These are phyloP conservation scores for Penicillium samsonianum DNA, from an alignment of 495 filamentous ascomycete genomes.

Conservation along the genomic window DNA sequence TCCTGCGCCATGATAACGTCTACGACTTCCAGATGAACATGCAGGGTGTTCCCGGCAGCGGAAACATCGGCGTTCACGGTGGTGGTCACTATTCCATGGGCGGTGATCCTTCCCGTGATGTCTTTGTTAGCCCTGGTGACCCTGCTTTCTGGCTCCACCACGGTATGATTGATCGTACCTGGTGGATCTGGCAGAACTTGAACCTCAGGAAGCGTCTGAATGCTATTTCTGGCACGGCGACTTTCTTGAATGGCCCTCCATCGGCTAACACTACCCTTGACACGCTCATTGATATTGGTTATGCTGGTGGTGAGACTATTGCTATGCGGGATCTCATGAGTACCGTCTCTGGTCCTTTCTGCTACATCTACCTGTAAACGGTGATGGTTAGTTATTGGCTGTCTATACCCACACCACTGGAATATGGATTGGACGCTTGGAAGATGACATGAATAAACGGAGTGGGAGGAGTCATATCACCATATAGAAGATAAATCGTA, in stretches of 20 bases:
- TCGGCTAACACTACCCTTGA: constrained; percentile 51
- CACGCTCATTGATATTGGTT: constrained; percentile 45
- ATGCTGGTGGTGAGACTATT: constrained; percentile 37
- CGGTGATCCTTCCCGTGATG: constrained; percentile 61
- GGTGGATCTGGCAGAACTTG: constrained; percentile 70
- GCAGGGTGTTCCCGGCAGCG: constrained; percentile 51
- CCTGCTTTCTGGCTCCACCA: constrained; percentile 72
- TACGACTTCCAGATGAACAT: constrained; percentile 54
- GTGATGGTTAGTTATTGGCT: too few species aligned
- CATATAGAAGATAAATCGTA: not conserved
- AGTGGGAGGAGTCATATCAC: not conserved
- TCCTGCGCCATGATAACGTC: constrained; percentile 46
- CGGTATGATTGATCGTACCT: constrained; percentile 66
- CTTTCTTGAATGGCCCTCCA: constrained; percentile 55
- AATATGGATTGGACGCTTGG: not conserved
- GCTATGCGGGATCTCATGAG: constrained; percentile 51
- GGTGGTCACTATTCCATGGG: constrained; percentile 66
- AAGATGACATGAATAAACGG: not conserved
- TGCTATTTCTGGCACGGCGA: constrained; percentile 55
- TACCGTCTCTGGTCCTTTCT: constrained; percentile 55
- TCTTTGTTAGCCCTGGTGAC: constrained; percentile 62
- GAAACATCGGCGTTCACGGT: constrained; percentile 58
- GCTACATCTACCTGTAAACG: constrained; percentile 53
- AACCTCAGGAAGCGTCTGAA: constrained; percentile 48
- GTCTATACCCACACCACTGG: not conserved